phyloP scores from a whole-genome alignment of 805 yeast species.

The Komagataella kurtzmanii region DNA sequence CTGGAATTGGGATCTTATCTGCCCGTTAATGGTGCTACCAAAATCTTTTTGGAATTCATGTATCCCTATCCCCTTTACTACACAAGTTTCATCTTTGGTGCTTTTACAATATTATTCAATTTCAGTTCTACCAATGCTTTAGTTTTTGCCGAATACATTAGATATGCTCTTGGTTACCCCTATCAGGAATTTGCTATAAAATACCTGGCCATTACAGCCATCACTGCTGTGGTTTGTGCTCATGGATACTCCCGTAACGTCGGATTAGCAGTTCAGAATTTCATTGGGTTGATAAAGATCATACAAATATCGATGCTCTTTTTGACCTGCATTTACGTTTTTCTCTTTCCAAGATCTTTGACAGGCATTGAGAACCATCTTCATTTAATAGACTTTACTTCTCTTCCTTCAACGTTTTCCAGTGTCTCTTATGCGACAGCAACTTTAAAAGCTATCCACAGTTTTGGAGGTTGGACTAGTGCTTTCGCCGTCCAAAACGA shows the following conservation, averaged over 20 bases:
- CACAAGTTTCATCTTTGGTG: slow-evolving; percentile 24
- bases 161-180: slow-evolving; percentile 23
- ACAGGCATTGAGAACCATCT: slow-evolving; percentile 10
- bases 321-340: slow-evolving; percentile 25
- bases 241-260: slow-evolving; percentile 28
- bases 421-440: slow-evolving; percentile 26
- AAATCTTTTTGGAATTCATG: slow-evolving; percentile 48
- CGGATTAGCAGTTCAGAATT: slow-evolving; percentile 28
- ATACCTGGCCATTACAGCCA: slow-evolving; percentile 7
- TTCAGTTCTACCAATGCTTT: slow-evolving; percentile 30
- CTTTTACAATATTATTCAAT: slow-evolving; percentile 27
- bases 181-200: slow-evolving; percentile 16
- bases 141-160: slow-evolving; percentile 34
- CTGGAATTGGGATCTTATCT: slow-evolving; percentile 52
- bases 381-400: slow-evolving; percentile 4
- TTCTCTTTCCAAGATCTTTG: slow-evolving; percentile 18
- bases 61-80: slow-evolving; percentile 38
- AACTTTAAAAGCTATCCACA: slow-evolving; percentile 29
- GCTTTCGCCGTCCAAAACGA: slow-evolving; percentile 35
- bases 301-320: slow-evolving; percentile 22
- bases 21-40: slow-evolving; percentile 62
- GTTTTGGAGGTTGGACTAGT: slow-evolving; percentile 35
- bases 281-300: slow-evolving; percentile 29
- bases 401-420: slow-evolving; percentile 13
- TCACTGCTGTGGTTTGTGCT: slow-evolving; percentile 9